These are phyloP conservation scores for Yamadazyma aaseri DNA, from an alignment of 1,139 yeast genomes.

Conservation along the genomic window DNA sequence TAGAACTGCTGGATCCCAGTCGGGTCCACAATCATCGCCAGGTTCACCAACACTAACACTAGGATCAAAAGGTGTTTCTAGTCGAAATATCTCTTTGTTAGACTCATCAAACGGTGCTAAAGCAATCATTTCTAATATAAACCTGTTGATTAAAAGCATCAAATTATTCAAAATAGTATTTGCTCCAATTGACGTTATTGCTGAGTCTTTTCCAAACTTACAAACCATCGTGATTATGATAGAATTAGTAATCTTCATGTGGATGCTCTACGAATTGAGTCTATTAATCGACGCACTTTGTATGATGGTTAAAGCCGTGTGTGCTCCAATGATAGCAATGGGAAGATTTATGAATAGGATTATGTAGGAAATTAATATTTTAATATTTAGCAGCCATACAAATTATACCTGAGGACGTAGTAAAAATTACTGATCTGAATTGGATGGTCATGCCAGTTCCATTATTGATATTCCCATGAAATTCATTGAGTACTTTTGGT, in stretches of 20 bases:
- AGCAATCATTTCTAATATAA: constrained; percentile 29
- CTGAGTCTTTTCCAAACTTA: constrained; percentile 36
- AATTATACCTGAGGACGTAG: too few species aligned
- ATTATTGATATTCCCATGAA: too few species aligned
- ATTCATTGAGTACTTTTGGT: too few species aligned
- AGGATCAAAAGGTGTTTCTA: background rate
- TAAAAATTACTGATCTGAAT: too few species aligned
- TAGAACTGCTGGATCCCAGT: background rate
- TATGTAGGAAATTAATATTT: constrained; percentile 19
- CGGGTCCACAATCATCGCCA: background rate
- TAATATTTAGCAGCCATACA: too few species aligned
- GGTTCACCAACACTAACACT: background rate
- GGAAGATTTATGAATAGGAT: constrained; percentile 46
- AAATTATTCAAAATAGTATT: constrained; percentile 38
- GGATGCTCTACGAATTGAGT: constrained; percentile 46
- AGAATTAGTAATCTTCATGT: constrained; percentile 40
- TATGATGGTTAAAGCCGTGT: constrained; percentile 47
- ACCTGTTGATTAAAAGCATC: constrained; percentile 34
- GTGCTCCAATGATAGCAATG: constrained; percentile 51
- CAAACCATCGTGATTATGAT: constrained; percentile 41
- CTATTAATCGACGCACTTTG: constrained; percentile 45
- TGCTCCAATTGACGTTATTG: constrained; percentile 45
- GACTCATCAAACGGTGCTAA: constrained; percentile 19
- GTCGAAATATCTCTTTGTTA: constrained; percentile 6
- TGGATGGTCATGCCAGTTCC: too few species aligned